phyloP scores from a whole-genome alignment of 306 rosid genomes.

The Lupinus albus region DNA sequence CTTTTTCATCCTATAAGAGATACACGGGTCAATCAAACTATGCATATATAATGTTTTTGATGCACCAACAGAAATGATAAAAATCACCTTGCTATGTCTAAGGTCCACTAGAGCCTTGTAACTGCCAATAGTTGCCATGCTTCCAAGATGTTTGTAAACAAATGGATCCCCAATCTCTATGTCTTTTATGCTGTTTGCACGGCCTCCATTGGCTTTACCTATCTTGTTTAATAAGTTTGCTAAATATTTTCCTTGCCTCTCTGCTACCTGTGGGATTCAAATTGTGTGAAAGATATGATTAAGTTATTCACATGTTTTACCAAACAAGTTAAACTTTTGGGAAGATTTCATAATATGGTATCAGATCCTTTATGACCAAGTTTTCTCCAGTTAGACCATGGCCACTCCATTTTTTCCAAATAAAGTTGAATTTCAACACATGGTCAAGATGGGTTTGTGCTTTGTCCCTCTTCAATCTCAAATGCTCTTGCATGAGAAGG shows the following conservation, averaged over 20 bases:
- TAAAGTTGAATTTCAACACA: no score
- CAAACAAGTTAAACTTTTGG: no score
- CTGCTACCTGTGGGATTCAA: conserved; percentile 75
- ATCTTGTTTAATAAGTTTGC: conserved; percentile 67
- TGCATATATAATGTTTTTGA: background rate
- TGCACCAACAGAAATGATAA: conserved; percentile 9
- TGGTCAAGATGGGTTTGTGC: no score
- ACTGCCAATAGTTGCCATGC: conserved; percentile 96
- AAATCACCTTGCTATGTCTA: conserved; percentile 82
- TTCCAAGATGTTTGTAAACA: conserved; percentile 89
- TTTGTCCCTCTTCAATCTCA: no score
- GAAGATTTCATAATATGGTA: no score
- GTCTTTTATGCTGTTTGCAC: conserved; percentile 58
- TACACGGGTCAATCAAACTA: conserved; percentile 31
- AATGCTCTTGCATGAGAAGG: no score
- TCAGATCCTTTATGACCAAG: no score
- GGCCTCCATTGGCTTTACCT: conserved; percentile 72
- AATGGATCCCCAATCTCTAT: conserved; percentile 64
- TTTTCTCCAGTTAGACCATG: no score
- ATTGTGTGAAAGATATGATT: no score
- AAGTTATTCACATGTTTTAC: no score
- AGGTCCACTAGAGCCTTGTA: conserved; percentile 98
- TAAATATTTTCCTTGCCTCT: conserved; percentile 89
- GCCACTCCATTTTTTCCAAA: no score
- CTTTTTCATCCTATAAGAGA: conserved; percentile 68